Percentiles rank a stretch among this genome's conserved stretches.
Evolutionary conservation across 1,284 basidiomycete genomes (phyloP).

Genomic region (Thecaphora thlaspeos): DNA sequence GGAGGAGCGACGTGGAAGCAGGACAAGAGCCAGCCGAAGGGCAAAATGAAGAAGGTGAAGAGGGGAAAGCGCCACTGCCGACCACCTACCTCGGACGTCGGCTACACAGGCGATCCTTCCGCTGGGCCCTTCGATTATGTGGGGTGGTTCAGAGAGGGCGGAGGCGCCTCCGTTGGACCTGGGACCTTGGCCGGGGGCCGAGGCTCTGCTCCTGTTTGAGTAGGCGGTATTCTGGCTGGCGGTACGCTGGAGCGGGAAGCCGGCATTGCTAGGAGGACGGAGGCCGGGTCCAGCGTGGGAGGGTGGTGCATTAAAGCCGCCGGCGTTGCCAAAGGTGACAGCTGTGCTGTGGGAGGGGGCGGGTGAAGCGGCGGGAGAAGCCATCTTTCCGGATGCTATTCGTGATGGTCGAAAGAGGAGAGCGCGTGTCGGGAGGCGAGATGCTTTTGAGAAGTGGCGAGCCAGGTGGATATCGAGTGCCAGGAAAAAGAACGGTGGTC

Average conservation of each 20-base stretch:
- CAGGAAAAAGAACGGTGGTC: no score
- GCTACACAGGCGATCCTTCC: slow-evolving; percentile 93
- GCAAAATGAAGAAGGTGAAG: no score
- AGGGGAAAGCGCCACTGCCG: no score
- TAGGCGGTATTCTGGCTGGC: slow-evolving; percentile 17
- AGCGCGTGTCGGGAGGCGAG: no score
- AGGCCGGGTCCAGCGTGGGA: slow-evolving; percentile 4
- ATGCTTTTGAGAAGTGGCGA: no score
- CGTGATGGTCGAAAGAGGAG: no score
- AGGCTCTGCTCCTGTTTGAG: slow-evolving; percentile 23
- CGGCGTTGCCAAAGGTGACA: slow-evolving; percentile 8
- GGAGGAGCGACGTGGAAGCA: no score
- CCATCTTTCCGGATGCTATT: slow-evolving; percentile 6
- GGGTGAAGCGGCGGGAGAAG: slow-evolving; percentile 17
- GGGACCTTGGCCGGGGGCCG: slow-evolving; percentile 4
- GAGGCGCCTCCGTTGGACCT: slow-evolving; percentile 7
- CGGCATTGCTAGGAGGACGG: slow-evolving; percentile 13
- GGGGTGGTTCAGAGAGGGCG: slow-evolving; percentile 19
- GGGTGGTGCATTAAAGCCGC: slow-evolving; percentile 1
- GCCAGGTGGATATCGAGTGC: no score
- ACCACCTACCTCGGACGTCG: slow-evolving; percentile 76
- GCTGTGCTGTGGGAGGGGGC: slow-evolving; percentile 14
- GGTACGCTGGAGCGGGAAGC: slow-evolving; percentile 4
- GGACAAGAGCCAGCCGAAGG: no score
- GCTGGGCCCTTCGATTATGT: slow-evolving; percentile 50